Evolutionary conservation across 768 basidiomycete genomes (phyloP).

Genomic region (Melanogaster broomeanus): DNA sequence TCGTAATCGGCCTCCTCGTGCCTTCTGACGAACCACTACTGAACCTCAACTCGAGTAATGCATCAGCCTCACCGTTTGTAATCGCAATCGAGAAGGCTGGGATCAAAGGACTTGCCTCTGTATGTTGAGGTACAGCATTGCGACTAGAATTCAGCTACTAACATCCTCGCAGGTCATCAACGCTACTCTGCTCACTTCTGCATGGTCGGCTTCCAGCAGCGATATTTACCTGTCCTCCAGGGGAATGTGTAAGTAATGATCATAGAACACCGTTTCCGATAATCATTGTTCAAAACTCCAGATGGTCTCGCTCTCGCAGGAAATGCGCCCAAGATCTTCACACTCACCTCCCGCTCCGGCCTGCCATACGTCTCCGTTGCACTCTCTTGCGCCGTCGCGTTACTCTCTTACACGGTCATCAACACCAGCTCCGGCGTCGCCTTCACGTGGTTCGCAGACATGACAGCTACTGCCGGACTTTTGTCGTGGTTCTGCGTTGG

Average conservation of each 20-base stretch:
- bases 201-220: slow-evolving; percentile 35
- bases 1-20: slow-evolving; percentile 72
- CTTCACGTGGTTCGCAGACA: slow-evolving; percentile 34
- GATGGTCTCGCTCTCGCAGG: slow-evolving; percentile 48
- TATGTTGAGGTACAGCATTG: slow-evolving; percentile 7
- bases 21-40: slow-evolving; percentile 46
- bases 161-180: slow-evolving; percentile 15
- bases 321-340: slow-evolving; percentile 51
- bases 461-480: slow-evolving; percentile 24
- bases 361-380: slow-evolving; percentile 42
- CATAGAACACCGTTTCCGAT: background rate
- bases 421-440: slow-evolving; percentile 30
- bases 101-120: slow-evolving; percentile 50
- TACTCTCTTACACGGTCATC: slow-evolving; percentile 37
- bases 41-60: slow-evolving; percentile 34
- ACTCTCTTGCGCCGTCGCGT: slow-evolving; percentile 20
- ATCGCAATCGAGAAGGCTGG: slow-evolving; percentile 50
- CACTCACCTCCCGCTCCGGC: slow-evolving; percentile 32
- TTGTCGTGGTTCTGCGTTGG: slow-evolving; percentile 39
- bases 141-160: background rate
- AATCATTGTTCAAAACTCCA: slow-evolving; percentile 20
- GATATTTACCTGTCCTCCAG: slow-evolving; percentile 32
- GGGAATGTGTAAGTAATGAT: slow-evolving; percentile 25
- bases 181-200: slow-evolving; percentile 37
- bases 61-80: slow-evolving; percentile 49